phyloP scores from a whole-genome alignment of 2,329 filamentous ascomycete genomes.

The Neofusicoccum parvum region DNA sequence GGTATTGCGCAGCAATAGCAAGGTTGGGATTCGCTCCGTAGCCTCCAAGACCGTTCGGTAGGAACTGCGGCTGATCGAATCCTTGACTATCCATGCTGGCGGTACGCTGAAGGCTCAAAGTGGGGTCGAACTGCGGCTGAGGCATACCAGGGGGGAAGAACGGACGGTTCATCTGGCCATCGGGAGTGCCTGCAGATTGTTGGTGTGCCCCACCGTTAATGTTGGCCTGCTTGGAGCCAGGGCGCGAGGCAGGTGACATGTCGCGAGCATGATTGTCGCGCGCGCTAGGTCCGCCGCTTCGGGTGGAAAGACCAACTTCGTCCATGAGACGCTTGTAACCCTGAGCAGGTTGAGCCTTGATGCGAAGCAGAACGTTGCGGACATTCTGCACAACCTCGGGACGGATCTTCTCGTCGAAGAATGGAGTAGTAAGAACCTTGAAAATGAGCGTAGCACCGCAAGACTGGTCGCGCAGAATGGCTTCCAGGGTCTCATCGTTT shows the following conservation, averaged over 20 bases:
- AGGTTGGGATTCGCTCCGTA: slow-evolving; percentile 35
- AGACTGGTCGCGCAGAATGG: slow-evolving; percentile 86
- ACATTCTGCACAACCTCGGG: slow-evolving; percentile 89
- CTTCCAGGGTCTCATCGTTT: slow-evolving; percentile 83
- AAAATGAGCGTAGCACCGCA: slow-evolving; percentile 96
- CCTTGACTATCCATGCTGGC: slow-evolving; percentile 53
- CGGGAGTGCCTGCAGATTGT: slow-evolving; percentile 18
- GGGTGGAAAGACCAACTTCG: slow-evolving; percentile 82
- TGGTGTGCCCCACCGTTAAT: slow-evolving; percentile 23
- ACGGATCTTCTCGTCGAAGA: slow-evolving; percentile 91
- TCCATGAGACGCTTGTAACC: slow-evolving; percentile 99
- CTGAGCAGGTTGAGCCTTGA: slow-evolving; percentile 92
- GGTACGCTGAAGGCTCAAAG: slow-evolving; percentile 47
- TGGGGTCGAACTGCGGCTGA: slow-evolving; percentile 40
- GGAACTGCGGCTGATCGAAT: slow-evolving; percentile 45
- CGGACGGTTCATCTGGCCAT: slow-evolving; percentile 33
- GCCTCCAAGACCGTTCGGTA: slow-evolving; percentile 37
- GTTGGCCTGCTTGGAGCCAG: slow-evolving; percentile 38
- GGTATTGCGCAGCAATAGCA: slow-evolving; percentile 50
- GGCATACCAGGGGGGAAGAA: slow-evolving; percentile 38
- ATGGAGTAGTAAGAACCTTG: slow-evolving; percentile 96
- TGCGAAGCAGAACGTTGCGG: slow-evolving; percentile 80
- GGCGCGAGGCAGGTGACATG: slow-evolving; percentile 36
- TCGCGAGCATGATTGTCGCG: slow-evolving; percentile 31
- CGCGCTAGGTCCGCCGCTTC: slow-evolving; percentile 42